A percentile compares a stretch with the other conserved stretches of the same genome.
Evolutionary conservation across 495 filamentous ascomycete genomes (phyloP).

Genomic region (Opeltia flavorubescens): DNA sequence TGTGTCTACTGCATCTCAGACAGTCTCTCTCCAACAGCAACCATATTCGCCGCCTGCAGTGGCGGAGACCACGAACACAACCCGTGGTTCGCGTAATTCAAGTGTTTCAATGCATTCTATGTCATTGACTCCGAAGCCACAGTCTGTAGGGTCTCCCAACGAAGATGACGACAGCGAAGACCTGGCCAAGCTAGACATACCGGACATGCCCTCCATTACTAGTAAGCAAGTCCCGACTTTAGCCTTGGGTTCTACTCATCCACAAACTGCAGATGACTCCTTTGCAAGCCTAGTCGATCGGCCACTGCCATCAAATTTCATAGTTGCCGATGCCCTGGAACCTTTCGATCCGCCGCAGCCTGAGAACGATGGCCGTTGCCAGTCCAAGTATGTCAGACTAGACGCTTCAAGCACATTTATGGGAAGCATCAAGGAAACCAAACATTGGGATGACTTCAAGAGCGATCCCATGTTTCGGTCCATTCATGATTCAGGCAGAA

Average conservation of each 20-base stretch:
- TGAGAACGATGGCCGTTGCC: constrained; percentile 10
- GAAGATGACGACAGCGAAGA: constrained; percentile 13
- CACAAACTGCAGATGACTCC: background rate
- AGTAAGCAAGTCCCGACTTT: background rate
- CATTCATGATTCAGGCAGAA: background rate
- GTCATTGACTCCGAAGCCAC: background rate
- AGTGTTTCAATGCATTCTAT: constrained; percentile 2
- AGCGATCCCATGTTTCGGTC: constrained; percentile 1
- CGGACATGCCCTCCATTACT: constrained; percentile 8
- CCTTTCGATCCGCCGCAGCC: constrained; percentile 11
- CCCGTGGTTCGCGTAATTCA: background rate
- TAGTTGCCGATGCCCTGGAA: constrained; percentile 16
- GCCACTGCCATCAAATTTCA: constrained; percentile 14
- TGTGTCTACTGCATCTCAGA: background rate
- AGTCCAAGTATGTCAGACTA: constrained; percentile 11
- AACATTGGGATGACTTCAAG: constrained; percentile 4
- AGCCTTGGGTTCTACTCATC: background rate
- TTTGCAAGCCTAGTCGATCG: constrained; percentile 6
- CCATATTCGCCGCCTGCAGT: background rate
- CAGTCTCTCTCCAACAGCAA: background rate
- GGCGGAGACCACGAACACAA: background rate
- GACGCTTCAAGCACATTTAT: background rate
- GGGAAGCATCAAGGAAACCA: constrained; percentile 2
- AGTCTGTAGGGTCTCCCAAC: background rate
- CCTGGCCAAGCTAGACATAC: constrained; percentile 12